These are phyloP conservation scores for Pyricularia pennisetigena DNA, from an alignment of 2,329 filamentous ascomycete species.

Conservation along the genomic window DNA sequence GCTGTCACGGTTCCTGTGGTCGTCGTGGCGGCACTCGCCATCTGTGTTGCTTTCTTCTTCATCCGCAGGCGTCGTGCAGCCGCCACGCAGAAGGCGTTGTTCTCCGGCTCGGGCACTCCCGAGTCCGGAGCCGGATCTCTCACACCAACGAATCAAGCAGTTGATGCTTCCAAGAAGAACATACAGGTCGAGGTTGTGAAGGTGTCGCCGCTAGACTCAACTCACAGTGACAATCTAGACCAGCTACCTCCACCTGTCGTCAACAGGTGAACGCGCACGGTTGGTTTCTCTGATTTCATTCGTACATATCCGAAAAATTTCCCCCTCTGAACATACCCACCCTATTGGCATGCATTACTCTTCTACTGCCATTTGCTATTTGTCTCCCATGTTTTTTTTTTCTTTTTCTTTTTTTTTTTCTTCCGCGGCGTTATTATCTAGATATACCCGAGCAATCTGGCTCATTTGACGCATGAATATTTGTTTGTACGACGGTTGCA, in stretches of 20 bases:
- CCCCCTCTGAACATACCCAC: background rate
- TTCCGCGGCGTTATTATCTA: background rate
- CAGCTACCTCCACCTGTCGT: background rate
- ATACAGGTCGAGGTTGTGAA: background rate
- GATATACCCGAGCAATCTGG: background rate
- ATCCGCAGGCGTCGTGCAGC: background rate
- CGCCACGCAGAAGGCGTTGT: background rate
- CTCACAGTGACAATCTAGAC: background rate
- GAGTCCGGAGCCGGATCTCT: background rate
- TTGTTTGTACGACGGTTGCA: background rate
- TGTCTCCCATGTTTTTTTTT: background rate
- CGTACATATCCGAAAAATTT: background rate
- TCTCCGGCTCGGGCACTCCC: background rate
- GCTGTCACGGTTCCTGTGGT: background rate
- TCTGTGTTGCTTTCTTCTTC: background rate
- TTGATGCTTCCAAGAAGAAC: background rate
- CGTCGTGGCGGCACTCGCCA: background rate
- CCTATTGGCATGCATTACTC: background rate
- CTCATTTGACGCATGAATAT: background rate
- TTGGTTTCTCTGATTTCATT: background rate
- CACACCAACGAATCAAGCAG: background rate
- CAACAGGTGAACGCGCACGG: background rate
- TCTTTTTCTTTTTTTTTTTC: background rate
- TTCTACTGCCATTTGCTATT: background rate
- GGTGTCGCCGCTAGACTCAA: background rate